Conservation (phyloP, 2,329 filamentous ascomycete genomes). For the Trichoderma brevicompactum region DNA sequence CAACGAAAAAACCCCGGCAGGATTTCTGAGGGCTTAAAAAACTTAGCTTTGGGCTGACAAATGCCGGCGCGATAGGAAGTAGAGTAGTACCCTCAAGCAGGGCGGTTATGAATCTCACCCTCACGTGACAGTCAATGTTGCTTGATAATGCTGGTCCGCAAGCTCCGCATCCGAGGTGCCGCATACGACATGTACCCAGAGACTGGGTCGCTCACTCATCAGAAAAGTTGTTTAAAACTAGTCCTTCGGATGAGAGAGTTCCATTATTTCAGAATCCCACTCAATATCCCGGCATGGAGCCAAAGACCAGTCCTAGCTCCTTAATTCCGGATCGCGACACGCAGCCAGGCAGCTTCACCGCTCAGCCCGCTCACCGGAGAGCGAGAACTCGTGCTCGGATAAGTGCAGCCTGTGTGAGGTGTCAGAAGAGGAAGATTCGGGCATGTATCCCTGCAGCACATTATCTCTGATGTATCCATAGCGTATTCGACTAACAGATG, state of each 20-base stretch:
- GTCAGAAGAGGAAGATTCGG: conserved; percentile 25
- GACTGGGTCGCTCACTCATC: not conserved
- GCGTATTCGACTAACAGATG: not conserved
- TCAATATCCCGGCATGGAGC: conserved; percentile 7
- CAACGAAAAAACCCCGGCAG: too few species aligned
- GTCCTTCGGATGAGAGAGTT: not conserved
- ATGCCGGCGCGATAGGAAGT: not conserved
- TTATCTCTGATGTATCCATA: too few species aligned
- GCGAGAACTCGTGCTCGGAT: conserved; percentile 21
- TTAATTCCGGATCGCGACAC: conserved; percentile 15
- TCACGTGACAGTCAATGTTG: conserved; percentile 12
- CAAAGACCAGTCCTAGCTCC: conserved; percentile 11
- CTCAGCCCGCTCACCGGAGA: conserved; percentile 7
- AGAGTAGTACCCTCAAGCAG: not conserved
- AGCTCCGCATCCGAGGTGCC: conserved; percentile 10
- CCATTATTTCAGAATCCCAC: not conserved
- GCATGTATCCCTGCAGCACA: conserved; percentile 5
- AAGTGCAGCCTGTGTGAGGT: conserved; percentile 25
- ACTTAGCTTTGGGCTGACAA: conserved; percentile 6
- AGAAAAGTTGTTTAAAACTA: not conserved
- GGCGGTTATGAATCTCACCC: not conserved
- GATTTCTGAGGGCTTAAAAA: too few species aligned
- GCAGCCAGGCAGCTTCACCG: not conserved
- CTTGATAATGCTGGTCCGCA: conserved; percentile 12
- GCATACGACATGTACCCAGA: not conserved